Evolutionary conservation across 768 basidiomycete genomes (phyloP).

Genomic region (Cystofilobasidium bisporidii): DNA sequence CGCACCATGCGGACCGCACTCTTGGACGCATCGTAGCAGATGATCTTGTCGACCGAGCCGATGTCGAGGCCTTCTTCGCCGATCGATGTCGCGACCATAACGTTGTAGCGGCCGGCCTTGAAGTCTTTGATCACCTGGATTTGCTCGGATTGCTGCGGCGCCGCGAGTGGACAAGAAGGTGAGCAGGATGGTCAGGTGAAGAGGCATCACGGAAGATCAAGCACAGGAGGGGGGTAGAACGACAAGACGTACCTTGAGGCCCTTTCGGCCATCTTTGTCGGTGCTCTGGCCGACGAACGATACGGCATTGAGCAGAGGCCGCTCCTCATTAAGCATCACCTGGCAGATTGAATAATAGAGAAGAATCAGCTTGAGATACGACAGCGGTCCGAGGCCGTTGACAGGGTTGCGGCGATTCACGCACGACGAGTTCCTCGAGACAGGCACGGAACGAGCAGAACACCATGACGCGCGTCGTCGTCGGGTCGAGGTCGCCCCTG

Average conservation of each 20-base stretch:
- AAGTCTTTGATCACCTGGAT: constrained; percentile 73
- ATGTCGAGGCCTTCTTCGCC: constrained; percentile 98
- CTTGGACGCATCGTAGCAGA: constrained; percentile 95
- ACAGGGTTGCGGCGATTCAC: too few relatives aligned
- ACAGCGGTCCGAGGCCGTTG: too few relatives aligned
- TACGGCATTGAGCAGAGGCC: constrained; percentile 67
- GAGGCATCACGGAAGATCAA: not conserved
- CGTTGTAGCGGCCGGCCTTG: constrained; percentile 76
- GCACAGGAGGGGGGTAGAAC: too few relatives aligned
- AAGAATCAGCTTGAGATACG: too few relatives aligned
- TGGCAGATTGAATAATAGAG: too few relatives aligned
- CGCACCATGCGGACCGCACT: constrained; percentile 90
- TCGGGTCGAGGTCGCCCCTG: constrained; percentile 24
- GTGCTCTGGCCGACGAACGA: constrained; percentile 84
- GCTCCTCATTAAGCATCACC: constrained; percentile 61
- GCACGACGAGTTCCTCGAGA: constrained; percentile 75
- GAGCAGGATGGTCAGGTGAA: too few relatives aligned
- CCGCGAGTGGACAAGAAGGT: too few relatives aligned
- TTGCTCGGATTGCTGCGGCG: constrained; percentile 14
- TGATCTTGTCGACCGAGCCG: constrained; percentile 88
- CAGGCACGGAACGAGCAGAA: constrained; percentile 84
- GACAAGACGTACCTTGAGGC: constrained; percentile 55
- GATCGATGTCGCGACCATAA: constrained; percentile 89
- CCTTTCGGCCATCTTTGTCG: constrained; percentile 75
- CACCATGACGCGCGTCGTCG: constrained; percentile 71